Evolutionary conservation across 139 green algal species (phyloP), one percentile per base, ranked within the genome.

Genomic region (Chlorella sp.): DNA sequence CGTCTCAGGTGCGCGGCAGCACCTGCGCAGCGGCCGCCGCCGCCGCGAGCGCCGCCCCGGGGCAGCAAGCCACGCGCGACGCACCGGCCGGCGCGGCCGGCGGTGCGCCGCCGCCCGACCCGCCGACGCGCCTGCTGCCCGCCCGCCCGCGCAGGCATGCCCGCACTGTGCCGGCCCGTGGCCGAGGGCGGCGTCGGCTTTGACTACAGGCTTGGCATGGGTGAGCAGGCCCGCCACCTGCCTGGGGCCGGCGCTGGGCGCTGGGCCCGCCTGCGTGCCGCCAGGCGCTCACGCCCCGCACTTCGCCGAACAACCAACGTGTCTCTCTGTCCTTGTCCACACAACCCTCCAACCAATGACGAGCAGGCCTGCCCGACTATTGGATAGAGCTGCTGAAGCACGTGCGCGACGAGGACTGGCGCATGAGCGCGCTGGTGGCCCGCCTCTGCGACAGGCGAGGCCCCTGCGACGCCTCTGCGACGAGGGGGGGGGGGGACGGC

Each of bases 181-280:
- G 7, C 40, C 0, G 91, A 98, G 77, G 92, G 95, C 42, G 95
- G 95, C 8, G 68, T 97, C 19, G 95, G 95, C n/a, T 99, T 99
- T 77, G 94, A 98, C 85, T 93, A 91, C 79, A 79, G 86, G 0
- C 87, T 99, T 33, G 90, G 77, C 74, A 99, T 98, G 95, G 93
- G 86, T 67, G 67, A 60, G 63, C n/a, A n/a, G n/a, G n/a, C n/a
- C n/a, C n/a, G n/a, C n/a, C n/a, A n/a, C n/a, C n/a, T n/a, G n/a
- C n/a, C n/a, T n/a, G n/a, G n/a, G n/a, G n/a, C n/a, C n/a, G n/a
- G n/a, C n/a, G n/a, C n/a, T n/a, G n/a, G 38, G 31, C 38, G n/a
- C n/a, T 63, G 14, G 27, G 6, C 19, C 2, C 36, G 3, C 55
- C 55, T 62, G 27, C 55, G 6, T 38, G 27, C 23, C 55, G 9